These are phyloP conservation scores for Talaromyces thailandensis DNA, from an alignment of 495 filamentous ascomycete genomes.

Conservation along the genomic window DNA sequence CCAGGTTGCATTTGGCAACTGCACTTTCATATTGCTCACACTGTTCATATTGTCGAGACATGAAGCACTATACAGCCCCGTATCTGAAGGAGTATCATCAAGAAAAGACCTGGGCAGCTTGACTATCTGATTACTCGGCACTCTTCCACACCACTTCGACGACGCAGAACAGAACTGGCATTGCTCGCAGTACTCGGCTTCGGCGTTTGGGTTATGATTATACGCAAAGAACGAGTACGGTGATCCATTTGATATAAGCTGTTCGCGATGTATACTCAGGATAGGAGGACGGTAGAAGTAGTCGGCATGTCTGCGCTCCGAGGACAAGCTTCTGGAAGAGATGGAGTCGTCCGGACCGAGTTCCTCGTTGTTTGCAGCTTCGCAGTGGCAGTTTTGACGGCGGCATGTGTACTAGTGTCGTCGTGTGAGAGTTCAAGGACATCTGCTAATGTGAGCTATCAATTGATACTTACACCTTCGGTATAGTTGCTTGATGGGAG, in stretches of 20 bases:
- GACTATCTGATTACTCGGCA: not conserved
- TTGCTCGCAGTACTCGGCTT: slow-evolving; percentile 6
- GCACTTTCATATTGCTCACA: not conserved
- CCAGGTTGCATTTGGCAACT: slow-evolving; percentile 5
- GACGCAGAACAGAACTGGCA: slow-evolving; percentile 3
- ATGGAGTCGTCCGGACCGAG: not conserved
- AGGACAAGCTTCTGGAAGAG: not conserved
- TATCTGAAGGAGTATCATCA: not conserved
- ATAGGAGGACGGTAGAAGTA: slow-evolving; percentile 25
- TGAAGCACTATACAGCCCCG: not conserved
- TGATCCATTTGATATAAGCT: not conserved
- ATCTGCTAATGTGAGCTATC: not conserved
- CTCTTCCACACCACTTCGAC: slow-evolving; percentile 7
- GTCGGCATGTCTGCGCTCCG: slow-evolving; percentile 17
- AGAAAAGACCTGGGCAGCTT: not conserved
- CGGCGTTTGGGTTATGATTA: not conserved
- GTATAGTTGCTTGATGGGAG: slow-evolving; percentile 2
- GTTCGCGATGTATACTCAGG: slow-evolving; percentile 9
- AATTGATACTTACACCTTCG: slow-evolving; percentile 1
- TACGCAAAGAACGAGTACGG: slow-evolving; percentile 1
- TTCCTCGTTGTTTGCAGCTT: slow-evolving; percentile 1
- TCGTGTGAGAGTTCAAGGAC: not conserved
- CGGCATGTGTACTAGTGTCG: not conserved
- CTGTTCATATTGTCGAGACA: not conserved
- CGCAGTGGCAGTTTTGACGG: not conserved